Percentiles rank a stretch among this genome's conserved stretches.
Evolutionary conservation across 2,329 filamentous ascomycete genomes (phyloP).

Genomic region (Colletotrichum graminicola): DNA sequence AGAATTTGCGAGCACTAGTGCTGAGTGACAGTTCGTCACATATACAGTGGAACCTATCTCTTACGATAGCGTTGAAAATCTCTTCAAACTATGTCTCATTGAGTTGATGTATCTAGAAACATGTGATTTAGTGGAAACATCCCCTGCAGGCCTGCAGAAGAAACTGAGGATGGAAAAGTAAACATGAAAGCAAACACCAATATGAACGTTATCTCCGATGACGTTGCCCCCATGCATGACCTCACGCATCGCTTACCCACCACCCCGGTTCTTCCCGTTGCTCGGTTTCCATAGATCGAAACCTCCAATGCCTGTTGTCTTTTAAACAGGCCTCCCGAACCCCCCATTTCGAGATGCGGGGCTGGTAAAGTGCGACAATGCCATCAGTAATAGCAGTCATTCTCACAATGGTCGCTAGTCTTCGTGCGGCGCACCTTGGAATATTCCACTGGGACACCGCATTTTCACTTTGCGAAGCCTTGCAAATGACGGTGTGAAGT

Average conservation of each 20-base stretch:
- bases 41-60: no score
- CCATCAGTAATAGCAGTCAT: background rate
- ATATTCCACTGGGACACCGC: background rate
- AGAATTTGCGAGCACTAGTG: no score
- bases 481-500: no score
- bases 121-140: no score
- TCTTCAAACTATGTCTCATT: no score
- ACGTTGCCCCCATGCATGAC: background rate
- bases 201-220: background rate
- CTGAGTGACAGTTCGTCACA: no score
- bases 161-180: background rate
- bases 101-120: no score
- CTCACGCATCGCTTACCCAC: background rate
- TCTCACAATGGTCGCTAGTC: background rate
- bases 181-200: background rate
- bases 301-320: background rate
- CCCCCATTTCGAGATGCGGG: background rate
- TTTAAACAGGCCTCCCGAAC: background rate
- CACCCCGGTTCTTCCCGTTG: background rate
- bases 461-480: no score
- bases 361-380: background rate
- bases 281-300: background rate
- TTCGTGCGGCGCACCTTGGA: background rate
- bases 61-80: no score
- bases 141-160: no score